Base-by-base conservation (phyloP, 495 filamentous ascomycete species). In the Lentithecium fluviatile region DNA sequence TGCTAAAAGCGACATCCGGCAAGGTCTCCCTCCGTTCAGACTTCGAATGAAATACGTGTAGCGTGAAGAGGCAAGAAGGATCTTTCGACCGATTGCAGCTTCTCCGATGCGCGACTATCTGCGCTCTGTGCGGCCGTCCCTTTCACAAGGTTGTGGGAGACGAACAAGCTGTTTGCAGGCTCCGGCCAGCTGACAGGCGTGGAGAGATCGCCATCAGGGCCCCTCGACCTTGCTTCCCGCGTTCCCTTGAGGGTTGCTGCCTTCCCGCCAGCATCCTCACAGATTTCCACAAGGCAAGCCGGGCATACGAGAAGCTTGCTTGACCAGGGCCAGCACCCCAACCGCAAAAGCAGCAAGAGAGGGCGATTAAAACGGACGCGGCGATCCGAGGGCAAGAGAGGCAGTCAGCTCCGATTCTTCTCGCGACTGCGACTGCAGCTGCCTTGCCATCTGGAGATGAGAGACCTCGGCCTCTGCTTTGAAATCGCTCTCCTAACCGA, bases 171-270 rank as follows among this genome's bases (percentile, higher is more conserved):
- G 57, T 54, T 61, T 34, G 53, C 47, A 52, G 59, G 48, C 59
- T 59, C 59, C 58, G 52, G 21, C 42, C 52, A 24, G 29, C 55
- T 51, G 45, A 63, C 55, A 51, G 54, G 59, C 45, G 51, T 38
- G 64, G 56, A n/a, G 46, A 55, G 62, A 65, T 65, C 62, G 50
- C 37, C 62, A 43, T 65, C 62, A 65, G 56, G 62, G 62, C 56
- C 60, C 61, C 62, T 64, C 62, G 56, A 65, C 66, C 66, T 69
- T 58, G 66, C 66, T 69, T 69, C 66, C 66, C 66, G 66, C 51
- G 24, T 38, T 59, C 40, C 62, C 66, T 65, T 65, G 62, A 65
- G 62, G 66, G 66, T 65, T 36, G 45, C 45, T 23, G 53, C 20
- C n/a, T 46, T 46, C 10, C 23, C 53, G 52, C 55, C 66, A 42